Base-by-base conservation (phyloP, 1,284 basidiomycete species). In the Waitea zeae region DNA sequence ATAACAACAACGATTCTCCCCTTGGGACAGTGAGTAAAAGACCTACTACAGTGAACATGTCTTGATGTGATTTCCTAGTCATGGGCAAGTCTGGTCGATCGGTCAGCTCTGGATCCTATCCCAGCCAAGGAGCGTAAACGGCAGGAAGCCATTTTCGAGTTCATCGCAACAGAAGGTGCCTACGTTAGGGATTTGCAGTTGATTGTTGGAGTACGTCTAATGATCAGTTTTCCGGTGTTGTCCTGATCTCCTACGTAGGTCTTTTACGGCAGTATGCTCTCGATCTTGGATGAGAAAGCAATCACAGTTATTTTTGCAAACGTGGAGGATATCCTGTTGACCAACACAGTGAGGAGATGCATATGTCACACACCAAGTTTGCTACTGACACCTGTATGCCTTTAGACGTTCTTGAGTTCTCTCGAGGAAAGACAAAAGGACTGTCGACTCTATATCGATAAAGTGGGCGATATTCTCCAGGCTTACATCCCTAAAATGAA, bases 101-200 rank as follows among this genome's bases (percentile, higher is more conserved):
- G 73, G 41, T 70, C 72, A 24, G 83, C 82, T 0, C 54, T 95
- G 20, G 74, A 77, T 17, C 82, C 70, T 12, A 78, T 95, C 34
- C 76, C 80, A 1, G 51, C 64, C 0, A 58, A 60, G 26, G 90
- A 96, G 50, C 66, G 90, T 28, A 81, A 78, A 41, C 65, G 89
- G 29, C 92, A 96, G 53, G 90, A 95, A 61, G 74, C 71, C 0
- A 92, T 93, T 32, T 95, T 92, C 48, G 90, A 96, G 54, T 63
- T 96, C 31, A 90, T 95, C 44, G 67, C 68, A 2, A 95, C 90
- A 0, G 92, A 96, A 51, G 65, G 62, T 11, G 70, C 79, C 0
- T 95, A 93, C 49, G 87, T 95, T 33, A 68, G 84, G 17, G 86
- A 92, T 52, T 52, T 95, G 30, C 90, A 95, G 49, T 65, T 92